Conservation (phyloP, 75 land plant species). For the Chamaecyparis obtusa region DNA sequence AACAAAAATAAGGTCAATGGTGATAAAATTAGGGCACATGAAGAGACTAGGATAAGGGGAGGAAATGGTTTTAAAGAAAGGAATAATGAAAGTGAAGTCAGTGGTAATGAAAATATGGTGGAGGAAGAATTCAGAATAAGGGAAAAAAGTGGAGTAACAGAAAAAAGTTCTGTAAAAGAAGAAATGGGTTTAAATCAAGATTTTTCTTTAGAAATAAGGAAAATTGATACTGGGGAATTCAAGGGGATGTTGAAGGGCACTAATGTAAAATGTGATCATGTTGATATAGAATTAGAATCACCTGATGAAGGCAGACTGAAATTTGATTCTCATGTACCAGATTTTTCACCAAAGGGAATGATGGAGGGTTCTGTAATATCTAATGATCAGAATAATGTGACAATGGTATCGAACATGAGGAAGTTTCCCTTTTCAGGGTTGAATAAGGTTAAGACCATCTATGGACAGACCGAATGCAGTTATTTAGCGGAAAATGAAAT, state of each 20-base stretch:
- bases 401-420: background rate
- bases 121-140: background rate
- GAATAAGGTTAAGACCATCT: background rate
- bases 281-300: background rate
- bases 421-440: background rate
- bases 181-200: background rate
- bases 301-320: conserved; percentile 9
- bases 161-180: background rate
- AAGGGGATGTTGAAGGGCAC: background rate
- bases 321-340: background rate
- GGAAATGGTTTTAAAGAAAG: background rate
- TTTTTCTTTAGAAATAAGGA: background rate
- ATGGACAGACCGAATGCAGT: background rate
- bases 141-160: background rate
- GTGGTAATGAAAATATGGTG: background rate
- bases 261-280: background rate
- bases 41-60: background rate
- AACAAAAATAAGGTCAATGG: background rate
- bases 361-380: background rate
- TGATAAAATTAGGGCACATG: background rate
- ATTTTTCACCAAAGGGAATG: background rate
- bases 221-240: background rate
- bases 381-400: background rate
- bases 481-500: background rate
- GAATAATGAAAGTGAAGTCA: background rate